Conservation (phyloP, 257 asterid genomes). For the Primulina eburnea region DNA sequence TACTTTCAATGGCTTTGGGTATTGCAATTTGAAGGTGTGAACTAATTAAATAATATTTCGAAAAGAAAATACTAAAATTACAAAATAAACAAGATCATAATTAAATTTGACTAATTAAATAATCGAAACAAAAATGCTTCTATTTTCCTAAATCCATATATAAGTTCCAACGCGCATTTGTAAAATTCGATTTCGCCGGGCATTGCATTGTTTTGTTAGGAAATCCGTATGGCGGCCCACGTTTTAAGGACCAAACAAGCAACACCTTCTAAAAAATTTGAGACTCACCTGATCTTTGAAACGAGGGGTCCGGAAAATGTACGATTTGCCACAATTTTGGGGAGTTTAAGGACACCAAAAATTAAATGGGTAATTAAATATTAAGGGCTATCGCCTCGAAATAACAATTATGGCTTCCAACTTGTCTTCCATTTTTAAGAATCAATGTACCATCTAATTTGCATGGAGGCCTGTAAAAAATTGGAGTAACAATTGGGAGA, state of each 20-base stretch:
- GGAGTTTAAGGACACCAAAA: conserved; percentile 13
- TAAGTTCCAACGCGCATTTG: no score
- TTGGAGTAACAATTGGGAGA: conserved; percentile 22
- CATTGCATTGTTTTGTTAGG: neutral
- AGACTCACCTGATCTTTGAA: neutral
- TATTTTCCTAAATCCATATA: no score
- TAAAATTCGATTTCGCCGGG: no score
- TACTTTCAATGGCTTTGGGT: no score
- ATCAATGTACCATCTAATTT: neutral
- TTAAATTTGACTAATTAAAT: no score
- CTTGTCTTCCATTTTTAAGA: conserved; percentile 8
- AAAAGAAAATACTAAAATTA: no score
- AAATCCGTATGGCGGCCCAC: neutral
- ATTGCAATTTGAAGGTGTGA: no score
- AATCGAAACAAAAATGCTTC: no score
- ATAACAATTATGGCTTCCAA: neutral
- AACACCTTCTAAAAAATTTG: neutral
- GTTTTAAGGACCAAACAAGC: neutral
- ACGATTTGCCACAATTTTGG: conserved; percentile 25
- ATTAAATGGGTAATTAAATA: neutral
- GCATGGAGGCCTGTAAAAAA: conserved; percentile 29
- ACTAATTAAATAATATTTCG: no score
- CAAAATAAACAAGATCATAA: no score
- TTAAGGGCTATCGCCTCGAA: neutral
- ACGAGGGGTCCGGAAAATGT: neutral